These are phyloP conservation scores for Tripterygium wilfordii DNA, from an alignment of 177 flowering plant species.

Conservation along the genomic window DNA sequence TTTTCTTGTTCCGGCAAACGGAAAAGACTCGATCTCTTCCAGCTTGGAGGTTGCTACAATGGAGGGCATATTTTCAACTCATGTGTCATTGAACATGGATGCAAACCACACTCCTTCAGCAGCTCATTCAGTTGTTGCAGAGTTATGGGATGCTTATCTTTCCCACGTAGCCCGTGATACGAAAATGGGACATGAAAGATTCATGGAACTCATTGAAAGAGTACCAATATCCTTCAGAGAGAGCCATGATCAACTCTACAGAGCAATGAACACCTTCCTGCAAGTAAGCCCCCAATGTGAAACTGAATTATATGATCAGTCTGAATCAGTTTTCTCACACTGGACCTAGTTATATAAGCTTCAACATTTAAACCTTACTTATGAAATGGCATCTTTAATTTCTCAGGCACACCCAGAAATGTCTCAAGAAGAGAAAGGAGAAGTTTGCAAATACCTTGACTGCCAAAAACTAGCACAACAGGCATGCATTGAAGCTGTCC, in stretches of 20 bases:
- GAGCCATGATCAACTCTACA: constrained; percentile 73
- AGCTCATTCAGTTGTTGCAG: constrained; percentile 42
- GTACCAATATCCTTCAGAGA: constrained; percentile 57
- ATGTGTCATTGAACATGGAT: constrained; percentile 29
- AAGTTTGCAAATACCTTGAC: constrained; percentile 73
- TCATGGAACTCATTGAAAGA: constrained; percentile 63
- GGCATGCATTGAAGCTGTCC: constrained; percentile 80
- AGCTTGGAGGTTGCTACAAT: constrained; percentile 55
- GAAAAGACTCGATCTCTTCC: constrained; percentile 31
- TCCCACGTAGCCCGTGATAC: constrained; percentile 51
- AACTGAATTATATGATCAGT: neutral
- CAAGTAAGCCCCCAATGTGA: constrained; percentile 34
- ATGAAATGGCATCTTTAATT: neutral
- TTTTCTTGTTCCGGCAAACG: constrained; percentile 46
- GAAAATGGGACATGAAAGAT: constrained; percentile 40
- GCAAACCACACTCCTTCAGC: constrained; percentile 24
- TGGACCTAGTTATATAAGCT: no score
- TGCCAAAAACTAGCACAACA: constrained; percentile 86
- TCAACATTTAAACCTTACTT: neutral
- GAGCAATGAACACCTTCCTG: constrained; percentile 54
- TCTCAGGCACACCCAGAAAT: constrained; percentile 58
- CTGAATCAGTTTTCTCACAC: neutral
- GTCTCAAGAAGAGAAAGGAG: constrained; percentile 67
- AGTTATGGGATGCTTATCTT: constrained; percentile 76
- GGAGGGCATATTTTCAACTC: constrained; percentile 55